Evolutionary conservation across 1,139 yeast species (phyloP).

Genomic region (Zygotorulaspora mrakii): DNA sequence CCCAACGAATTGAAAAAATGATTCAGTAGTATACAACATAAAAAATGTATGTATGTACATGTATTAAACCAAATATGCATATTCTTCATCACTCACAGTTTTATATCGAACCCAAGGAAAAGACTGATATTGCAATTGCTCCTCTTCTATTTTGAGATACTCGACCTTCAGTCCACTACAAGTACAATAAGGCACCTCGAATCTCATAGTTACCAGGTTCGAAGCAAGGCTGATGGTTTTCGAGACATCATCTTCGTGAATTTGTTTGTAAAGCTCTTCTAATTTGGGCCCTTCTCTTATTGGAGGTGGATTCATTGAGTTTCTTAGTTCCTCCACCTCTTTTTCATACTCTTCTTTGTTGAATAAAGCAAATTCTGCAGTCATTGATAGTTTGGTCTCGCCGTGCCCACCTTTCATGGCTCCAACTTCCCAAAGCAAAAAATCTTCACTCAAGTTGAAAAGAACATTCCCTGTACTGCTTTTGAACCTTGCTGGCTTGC

Average conservation of each 20-base stretch:
- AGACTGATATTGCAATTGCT: slow-evolving; percentile 63
- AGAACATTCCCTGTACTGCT: slow-evolving; percentile 64
- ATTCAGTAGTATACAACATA: no score
- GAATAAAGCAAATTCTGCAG: slow-evolving; percentile 61
- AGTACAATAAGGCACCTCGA: slow-evolving; percentile 64
- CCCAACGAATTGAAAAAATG: slow-evolving; percentile 8
- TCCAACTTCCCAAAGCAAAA: slow-evolving; percentile 58
- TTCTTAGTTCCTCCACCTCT: slow-evolving; percentile 44
- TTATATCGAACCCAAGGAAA: slow-evolving; percentile 82
- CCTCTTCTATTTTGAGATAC: slow-evolving; percentile 66
- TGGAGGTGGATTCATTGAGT: slow-evolving; percentile 45
- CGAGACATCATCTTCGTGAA: slow-evolving; percentile 44
- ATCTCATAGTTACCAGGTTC: slow-evolving; percentile 53
- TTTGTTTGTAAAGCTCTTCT: slow-evolving; percentile 36
- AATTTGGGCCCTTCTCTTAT: slow-evolving; percentile 36
- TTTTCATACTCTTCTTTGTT: slow-evolving; percentile 50
- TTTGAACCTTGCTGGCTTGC: slow-evolving; percentile 56
- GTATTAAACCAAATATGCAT: slow-evolving; percentile 29
- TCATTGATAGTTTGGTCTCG: slow-evolving; percentile 49
- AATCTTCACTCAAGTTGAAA: slow-evolving; percentile 62
- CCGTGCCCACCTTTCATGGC: slow-evolving; percentile 50
- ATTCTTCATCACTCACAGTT: slow-evolving; percentile 49
- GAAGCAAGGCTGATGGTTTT: slow-evolving; percentile 32
- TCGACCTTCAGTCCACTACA: slow-evolving; percentile 71
- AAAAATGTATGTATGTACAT: not conserved